These are phyloP conservation scores for Hericium rajendrae DNA, from an alignment of 768 basidiomycete species.

Conservation along the genomic window DNA sequence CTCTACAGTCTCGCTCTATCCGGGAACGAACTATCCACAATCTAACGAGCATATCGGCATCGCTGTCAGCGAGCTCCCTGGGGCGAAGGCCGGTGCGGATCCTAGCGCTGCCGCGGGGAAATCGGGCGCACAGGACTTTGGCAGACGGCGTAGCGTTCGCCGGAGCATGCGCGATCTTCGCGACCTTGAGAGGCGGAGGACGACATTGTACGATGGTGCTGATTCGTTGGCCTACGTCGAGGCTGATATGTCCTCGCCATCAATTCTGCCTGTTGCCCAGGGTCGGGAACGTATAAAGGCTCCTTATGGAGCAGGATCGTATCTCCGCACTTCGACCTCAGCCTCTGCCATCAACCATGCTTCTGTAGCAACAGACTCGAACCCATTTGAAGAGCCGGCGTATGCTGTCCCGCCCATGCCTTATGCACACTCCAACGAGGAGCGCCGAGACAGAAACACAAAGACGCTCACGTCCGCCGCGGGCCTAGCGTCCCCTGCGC, in stretches of 20 bases:
- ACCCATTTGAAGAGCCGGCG: slow-evolving; percentile 28
- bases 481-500: slow-evolving; percentile 22
- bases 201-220: slow-evolving; percentile 9
- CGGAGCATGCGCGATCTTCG: slow-evolving; percentile 3
- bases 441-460: slow-evolving; percentile 28
- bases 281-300: slow-evolving; percentile 62
- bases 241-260: slow-evolving; percentile 12
- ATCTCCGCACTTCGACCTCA: slow-evolving; percentile 42
- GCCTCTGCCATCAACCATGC: slow-evolving; percentile 19
- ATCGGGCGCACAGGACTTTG: background rate
- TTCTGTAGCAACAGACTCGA: slow-evolving; percentile 15
- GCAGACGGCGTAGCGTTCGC: slow-evolving; percentile 8
- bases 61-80: slow-evolving; percentile 9
- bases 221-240: slow-evolving; percentile 10
- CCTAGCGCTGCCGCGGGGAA: background rate
- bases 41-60: slow-evolving; percentile 13
- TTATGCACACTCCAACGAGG: slow-evolving; percentile 19
- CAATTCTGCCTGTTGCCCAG: slow-evolving; percentile 17
- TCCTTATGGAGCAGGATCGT: slow-evolving; percentile 46
- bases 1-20: slow-evolving; percentile 10
- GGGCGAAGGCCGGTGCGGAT: background rate
- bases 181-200: slow-evolving; percentile 7
- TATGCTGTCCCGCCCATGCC: slow-evolving; percentile 23
- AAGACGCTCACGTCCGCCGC: slow-evolving; percentile 30
- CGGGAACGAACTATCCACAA: slow-evolving; percentile 6